Evolutionary conservation across 2,329 filamentous ascomycete genomes (phyloP).

Genomic region (Mycogone perniciosa): DNA sequence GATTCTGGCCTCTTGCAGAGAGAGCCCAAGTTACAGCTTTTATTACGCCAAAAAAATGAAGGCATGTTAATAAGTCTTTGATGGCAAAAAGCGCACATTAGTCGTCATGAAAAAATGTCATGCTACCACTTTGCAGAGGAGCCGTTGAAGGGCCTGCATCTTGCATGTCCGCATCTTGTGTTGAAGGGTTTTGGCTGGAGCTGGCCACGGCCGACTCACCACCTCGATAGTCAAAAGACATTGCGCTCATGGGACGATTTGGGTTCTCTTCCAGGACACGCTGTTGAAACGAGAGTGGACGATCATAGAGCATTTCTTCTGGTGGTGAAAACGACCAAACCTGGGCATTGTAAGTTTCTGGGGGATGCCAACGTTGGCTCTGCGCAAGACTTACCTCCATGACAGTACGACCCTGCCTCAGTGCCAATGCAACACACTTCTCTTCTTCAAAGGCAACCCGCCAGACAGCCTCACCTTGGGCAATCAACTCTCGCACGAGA

Average conservation of each 20-base stretch:
- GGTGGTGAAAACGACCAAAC: slow-evolving; percentile 94
- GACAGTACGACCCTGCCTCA: slow-evolving; percentile 75
- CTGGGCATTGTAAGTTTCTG: slow-evolving; percentile 37
- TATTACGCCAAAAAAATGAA: slow-evolving; percentile 6
- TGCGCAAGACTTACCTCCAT: slow-evolving; percentile 75
- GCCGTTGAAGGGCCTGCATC: slow-evolving; percentile 52
- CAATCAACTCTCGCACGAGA: slow-evolving; percentile 83
- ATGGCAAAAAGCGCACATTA: slow-evolving; percentile 15
- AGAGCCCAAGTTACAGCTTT: slow-evolving; percentile 6
- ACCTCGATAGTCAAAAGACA: slow-evolving; percentile 39
- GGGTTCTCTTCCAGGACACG: slow-evolving; percentile 40
- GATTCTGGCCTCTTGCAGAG: slow-evolving; percentile 4
- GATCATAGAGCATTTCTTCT: slow-evolving; percentile 56
- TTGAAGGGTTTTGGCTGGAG: slow-evolving; percentile 28
- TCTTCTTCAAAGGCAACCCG: slow-evolving; percentile 97
- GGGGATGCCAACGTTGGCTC: neutral
- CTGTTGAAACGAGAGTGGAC: slow-evolving; percentile 44
- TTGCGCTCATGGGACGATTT: slow-evolving; percentile 45
- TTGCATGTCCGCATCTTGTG: slow-evolving; percentile 49
- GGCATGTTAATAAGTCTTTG: neutral
- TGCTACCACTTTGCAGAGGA: slow-evolving; percentile 40
- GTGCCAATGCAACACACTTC: slow-evolving; percentile 93
- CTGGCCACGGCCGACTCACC: slow-evolving; percentile 23
- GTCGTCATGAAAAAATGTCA: slow-evolving; percentile 47
- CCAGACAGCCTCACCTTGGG: slow-evolving; percentile 93